Percentiles rank a stretch among this genome's conserved stretches.
Conservation (phyloP, 2,329 filamentous ascomycete genomes). For the Exophiala mesophila region DNA sequence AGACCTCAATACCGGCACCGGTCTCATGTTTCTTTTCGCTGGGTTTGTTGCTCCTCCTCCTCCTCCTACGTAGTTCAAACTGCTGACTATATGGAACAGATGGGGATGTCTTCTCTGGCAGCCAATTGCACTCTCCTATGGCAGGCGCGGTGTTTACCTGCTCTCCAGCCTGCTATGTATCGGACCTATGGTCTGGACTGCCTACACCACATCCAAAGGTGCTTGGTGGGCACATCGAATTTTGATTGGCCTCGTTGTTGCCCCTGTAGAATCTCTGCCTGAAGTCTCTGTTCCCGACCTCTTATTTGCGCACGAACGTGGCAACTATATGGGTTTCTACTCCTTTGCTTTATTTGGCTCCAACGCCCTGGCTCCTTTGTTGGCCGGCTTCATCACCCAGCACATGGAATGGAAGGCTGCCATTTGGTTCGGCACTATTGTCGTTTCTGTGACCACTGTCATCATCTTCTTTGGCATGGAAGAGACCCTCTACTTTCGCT, state of each 20-base stretch:
- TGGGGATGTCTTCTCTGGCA: slow-evolving; percentile 47
- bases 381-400: slow-evolving; percentile 23
- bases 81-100: slow-evolving; percentile 28
- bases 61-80: background rate
- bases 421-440: slow-evolving; percentile 52
- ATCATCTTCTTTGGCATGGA: slow-evolving; percentile 57
- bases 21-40: slow-evolving; percentile 40
- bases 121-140: slow-evolving; percentile 43
- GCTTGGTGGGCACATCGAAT: slow-evolving; percentile 47
- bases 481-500: slow-evolving; percentile 53
- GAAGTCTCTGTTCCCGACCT: slow-evolving; percentile 45
- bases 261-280: slow-evolving; percentile 46
- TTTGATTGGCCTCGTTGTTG: slow-evolving; percentile 44
- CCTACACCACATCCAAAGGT: slow-evolving; percentile 40
- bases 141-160: slow-evolving; percentile 29
- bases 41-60: slow-evolving; percentile 26
- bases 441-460: slow-evolving; percentile 45
- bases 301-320: slow-evolving; percentile 29
- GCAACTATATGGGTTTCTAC: slow-evolving; percentile 21
- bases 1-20: slow-evolving; percentile 45
- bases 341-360: slow-evolving; percentile 16
- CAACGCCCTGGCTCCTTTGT: slow-evolving; percentile 35
- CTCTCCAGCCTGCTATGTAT: slow-evolving; percentile 28
- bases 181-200: slow-evolving; percentile 41
- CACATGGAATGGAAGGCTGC: slow-evolving; percentile 37